A percentile compares a stretch with the other conserved stretches of the same genome.
phyloP scores from a whole-genome alignment of 2,329 filamentous ascomycete species.

The Alternaria metachromatica region DNA sequence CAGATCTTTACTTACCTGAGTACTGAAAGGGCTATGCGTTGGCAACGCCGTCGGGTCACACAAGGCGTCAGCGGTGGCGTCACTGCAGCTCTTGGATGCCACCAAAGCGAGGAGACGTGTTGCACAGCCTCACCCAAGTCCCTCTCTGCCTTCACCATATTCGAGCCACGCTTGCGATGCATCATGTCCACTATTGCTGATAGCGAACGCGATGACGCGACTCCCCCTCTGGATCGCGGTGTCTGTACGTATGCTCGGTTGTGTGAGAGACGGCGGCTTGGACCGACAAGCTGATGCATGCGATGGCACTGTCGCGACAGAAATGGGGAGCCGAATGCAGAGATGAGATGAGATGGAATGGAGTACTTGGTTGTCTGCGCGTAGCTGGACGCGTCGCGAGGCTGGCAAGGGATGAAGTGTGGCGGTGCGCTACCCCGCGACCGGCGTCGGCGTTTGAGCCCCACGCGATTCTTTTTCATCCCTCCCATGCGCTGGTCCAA shows the following conservation, averaged over 20 bases:
- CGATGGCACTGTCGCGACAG: neutral
- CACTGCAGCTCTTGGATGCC: neutral
- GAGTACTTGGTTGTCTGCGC: neutral
- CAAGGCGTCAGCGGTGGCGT: neutral
- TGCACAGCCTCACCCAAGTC: neutral
- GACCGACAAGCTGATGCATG: neutral
- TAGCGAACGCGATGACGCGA: neutral
- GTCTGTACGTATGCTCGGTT: neutral
- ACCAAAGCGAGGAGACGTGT: neutral
- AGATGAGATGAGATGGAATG: neutral
- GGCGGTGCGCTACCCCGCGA: slow-evolving; percentile 14
- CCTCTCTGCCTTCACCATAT: neutral
- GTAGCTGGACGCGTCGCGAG: neutral
- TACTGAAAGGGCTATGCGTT: neutral
- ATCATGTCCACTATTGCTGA: neutral
- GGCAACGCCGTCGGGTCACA: neutral
- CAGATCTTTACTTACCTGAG: neutral
- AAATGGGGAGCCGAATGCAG: neutral
- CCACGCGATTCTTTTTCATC: slow-evolving; percentile 17
- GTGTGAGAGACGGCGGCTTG: neutral
- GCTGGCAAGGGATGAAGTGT: neutral
- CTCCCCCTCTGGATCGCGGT: neutral
- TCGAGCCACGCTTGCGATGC: neutral
- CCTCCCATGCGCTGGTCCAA: slow-evolving; percentile 5
- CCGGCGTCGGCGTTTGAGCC: slow-evolving; percentile 18